These are phyloP conservation scores for Trichoderma sp. DNA, from an alignment of 2,329 filamentous ascomycete genomes.

Conservation along the genomic window DNA sequence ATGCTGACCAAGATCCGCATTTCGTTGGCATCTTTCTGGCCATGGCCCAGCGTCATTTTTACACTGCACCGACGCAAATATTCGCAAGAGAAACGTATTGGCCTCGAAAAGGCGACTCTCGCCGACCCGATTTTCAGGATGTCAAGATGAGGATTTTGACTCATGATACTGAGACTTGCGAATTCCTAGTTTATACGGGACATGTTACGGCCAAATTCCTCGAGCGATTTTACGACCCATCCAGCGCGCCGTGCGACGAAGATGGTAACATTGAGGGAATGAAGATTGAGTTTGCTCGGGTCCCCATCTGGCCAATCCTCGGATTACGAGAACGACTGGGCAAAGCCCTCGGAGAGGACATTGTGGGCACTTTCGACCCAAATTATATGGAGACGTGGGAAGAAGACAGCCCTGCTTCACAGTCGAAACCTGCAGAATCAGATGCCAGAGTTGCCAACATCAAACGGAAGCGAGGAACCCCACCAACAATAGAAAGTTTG, in stretches of 20 bases:
- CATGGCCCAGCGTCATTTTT: conserved; percentile 57
- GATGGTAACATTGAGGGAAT: conserved; percentile 36
- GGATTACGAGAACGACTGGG: conserved; percentile 55
- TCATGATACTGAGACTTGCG: conserved; percentile 46
- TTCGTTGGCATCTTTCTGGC: conserved; percentile 52
- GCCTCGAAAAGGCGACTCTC: conserved; percentile 23
- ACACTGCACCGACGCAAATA: conserved; percentile 30
- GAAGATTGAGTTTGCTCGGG: conserved; percentile 46
- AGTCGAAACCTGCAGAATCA: conserved; percentile 28
- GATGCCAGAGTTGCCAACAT: conserved; percentile 8
- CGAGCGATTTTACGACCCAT: conserved; percentile 48
- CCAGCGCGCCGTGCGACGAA: conserved; percentile 35
- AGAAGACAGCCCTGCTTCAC: conserved; percentile 24
- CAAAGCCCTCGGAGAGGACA: conserved; percentile 49
- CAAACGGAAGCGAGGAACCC: conserved; percentile 37
- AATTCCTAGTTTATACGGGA: conserved; percentile 54
- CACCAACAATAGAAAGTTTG: conserved; percentile 41
- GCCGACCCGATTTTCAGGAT: conserved; percentile 42
- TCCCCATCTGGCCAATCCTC: conserved; percentile 54
- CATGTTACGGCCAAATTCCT: conserved; percentile 49
- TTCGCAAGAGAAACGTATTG: conserved; percentile 30
- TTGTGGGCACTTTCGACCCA: conserved; percentile 44
- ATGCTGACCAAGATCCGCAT: conserved; percentile 51
- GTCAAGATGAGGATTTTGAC: conserved; percentile 51
- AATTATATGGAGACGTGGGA: conserved; percentile 47